A percentile compares a stretch with the other conserved stretches of the same genome.
Conservation (phyloP, 106 monocot genomes). For the Allium sativum region DNA sequence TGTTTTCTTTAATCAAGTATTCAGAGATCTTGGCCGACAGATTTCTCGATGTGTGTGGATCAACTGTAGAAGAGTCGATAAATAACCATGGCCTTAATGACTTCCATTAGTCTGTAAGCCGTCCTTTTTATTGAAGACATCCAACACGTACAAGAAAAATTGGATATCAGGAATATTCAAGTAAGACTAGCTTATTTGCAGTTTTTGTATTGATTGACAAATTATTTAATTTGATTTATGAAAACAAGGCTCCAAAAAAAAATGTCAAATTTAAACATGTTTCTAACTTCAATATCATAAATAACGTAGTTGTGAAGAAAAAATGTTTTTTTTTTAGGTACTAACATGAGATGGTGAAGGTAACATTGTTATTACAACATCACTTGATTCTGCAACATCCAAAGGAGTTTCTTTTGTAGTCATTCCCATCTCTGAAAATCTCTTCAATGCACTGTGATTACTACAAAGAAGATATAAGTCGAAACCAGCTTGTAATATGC, state of each 20-base stretch:
- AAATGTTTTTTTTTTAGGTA: not conserved
- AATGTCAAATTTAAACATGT: too few species aligned
- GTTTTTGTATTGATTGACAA: not conserved
- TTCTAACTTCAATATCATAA: too few species aligned
- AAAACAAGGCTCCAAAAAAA: not conserved
- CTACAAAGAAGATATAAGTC: conserved; percentile 27
- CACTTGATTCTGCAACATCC: conserved; percentile 70
- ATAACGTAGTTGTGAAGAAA: too few species aligned
- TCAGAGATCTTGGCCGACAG: conserved; percentile 47
- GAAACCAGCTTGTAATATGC: too few species aligned
- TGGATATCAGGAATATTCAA: too few species aligned
- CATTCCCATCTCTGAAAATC: conserved; percentile 61
- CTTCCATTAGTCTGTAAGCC: conserved; percentile 40
- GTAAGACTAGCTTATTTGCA: too few species aligned
- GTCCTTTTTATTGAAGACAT: conserved; percentile 73
- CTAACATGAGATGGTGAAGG: conserved; percentile 80
- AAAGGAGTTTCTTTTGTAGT: conserved; percentile 54
- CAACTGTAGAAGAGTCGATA: conserved; percentile 93
- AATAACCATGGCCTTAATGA: conserved; percentile 75
- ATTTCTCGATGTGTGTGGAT: conserved; percentile 84
- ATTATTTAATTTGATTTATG: not conserved
- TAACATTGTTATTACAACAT: conserved; percentile 93
- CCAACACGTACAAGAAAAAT: conserved; percentile 55
- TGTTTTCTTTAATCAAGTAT: conserved; percentile 48
- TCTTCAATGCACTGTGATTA: conserved; percentile 48